Evolutionary conservation across 2,329 filamentous ascomycete genomes (phyloP).

Genomic region (Colletotrichum higginsianum): DNA sequence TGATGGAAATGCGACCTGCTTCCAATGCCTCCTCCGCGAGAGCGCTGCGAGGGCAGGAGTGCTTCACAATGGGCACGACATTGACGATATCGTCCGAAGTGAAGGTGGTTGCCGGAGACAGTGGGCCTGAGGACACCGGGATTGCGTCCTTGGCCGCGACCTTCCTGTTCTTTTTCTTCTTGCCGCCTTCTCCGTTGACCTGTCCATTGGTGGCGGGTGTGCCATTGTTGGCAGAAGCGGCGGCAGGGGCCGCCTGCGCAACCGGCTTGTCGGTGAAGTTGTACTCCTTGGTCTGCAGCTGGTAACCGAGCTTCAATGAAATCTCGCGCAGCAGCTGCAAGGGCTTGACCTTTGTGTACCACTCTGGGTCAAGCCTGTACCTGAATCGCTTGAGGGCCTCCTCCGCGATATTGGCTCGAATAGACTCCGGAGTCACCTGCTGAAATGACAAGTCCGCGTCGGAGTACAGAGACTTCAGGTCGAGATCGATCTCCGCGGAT

Average conservation of each 20-base stretch:
- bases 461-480: slow-evolving; percentile 81
- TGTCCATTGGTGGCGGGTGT: slow-evolving; percentile 56
- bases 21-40: slow-evolving; percentile 96
- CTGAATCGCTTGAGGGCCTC: slow-evolving; percentile 84
- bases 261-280: slow-evolving; percentile 51
- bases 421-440: slow-evolving; percentile 79
- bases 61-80: slow-evolving; percentile 94
- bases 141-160: slow-evolving; percentile 64
- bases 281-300: slow-evolving; percentile 80
- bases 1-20: slow-evolving; percentile 94
- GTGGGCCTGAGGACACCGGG: slow-evolving; percentile 55
- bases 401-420: slow-evolving; percentile 78
- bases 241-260: slow-evolving; percentile 48
- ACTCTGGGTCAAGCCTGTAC: slow-evolving; percentile 78
- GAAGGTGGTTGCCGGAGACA: slow-evolving; percentile 67
- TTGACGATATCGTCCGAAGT: slow-evolving; percentile 89
- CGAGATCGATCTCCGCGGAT: slow-evolving; percentile 81
- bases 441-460: slow-evolving; percentile 88
- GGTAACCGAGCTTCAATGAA: slow-evolving; percentile 89
- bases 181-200: slow-evolving; percentile 61
- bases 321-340: slow-evolving; percentile 92
- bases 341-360: slow-evolving; percentile 78
- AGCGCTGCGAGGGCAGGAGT: slow-evolving; percentile 90
- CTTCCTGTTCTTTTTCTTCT: slow-evolving; percentile 76
- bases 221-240: slow-evolving; percentile 56